Evolutionary conservation across 2,329 filamentous ascomycete genomes (phyloP), one percentile per base, ranked within the genome.

Genomic region (Simplicillium sp.): DNA sequence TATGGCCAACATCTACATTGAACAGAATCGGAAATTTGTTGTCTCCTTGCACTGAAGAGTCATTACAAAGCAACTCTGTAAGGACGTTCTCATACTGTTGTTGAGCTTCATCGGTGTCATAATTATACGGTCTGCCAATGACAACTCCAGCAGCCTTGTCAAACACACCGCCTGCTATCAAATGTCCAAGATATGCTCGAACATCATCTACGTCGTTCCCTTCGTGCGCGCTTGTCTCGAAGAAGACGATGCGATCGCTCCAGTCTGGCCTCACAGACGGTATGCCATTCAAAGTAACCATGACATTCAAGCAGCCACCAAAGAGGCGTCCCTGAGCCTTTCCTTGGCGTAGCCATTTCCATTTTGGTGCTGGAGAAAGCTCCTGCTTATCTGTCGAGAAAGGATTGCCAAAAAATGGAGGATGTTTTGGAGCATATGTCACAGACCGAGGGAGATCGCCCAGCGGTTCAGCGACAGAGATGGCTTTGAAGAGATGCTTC

Each of bases 321-420:
- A 68, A 67, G 49, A 54, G 65, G 29, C 61, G 64, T 2, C 71
- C 73, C 7, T 67, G 44, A 1, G 55, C 55, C 35, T 49, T 54
- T 0, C 61, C 63, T 1, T 28, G 40, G 3, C 62, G 54, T 11
- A 68, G 42, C 65, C 65, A 67, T 11, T 33, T 50, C 63, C 64
- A 66, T 51, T 25, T 25, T 25, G 20, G 20, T 25, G 20, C 20
- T 9, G 20, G 20, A 6, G 20, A 25, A 25, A 25, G 20, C 20
- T 25, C 20, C 9, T 25, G 20, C 20, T 25, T 25, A 25, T 25
- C 20, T 25, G 20, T 25, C 20, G 20, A 25, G 5, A 9, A 25
- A 6, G 20, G 5, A 25, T 25, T 25, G 20, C 20, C 9, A 25
- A 25, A 25, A 9, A 25, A 25, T 6, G 9, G 20, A 25, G 20